Conservation (phyloP, 1,139 yeast species). For the Yamadazyma jaroonii region DNA sequence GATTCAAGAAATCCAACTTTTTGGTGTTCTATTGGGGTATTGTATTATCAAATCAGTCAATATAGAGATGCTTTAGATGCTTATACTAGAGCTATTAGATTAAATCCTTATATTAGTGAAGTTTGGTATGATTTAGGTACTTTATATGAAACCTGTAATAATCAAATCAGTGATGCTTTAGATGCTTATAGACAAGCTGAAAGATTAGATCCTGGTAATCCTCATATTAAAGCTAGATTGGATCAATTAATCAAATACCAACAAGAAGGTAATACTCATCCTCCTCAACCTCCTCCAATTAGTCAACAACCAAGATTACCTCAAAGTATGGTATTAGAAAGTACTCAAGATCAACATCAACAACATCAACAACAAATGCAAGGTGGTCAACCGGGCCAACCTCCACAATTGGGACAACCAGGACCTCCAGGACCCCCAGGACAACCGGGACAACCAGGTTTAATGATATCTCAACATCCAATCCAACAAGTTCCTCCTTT, state of each 20-base stretch:
- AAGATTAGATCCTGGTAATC: constrained; percentile 88
- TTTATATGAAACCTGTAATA: constrained; percentile 92
- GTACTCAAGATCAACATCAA: constrained; percentile 30
- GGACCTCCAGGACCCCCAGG: constrained; percentile 5
- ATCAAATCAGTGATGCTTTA: constrained; percentile 89
- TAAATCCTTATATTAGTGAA: constrained; percentile 93
- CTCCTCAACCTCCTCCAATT: constrained; percentile 68
- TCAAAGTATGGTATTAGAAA: constrained; percentile 57
- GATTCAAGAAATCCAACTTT: constrained; percentile 96
- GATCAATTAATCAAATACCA: constrained; percentile 79
- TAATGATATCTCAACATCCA: neutral
- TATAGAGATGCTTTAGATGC: constrained; percentile 97
- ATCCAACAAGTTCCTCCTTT: constrained; percentile 5
- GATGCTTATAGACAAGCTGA: constrained; percentile 98
- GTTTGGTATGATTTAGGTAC: constrained; percentile 99
- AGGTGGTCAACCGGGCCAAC: constrained; percentile 14
- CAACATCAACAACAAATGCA: constrained; percentile 16
- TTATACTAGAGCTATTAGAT: constrained; percentile 90
- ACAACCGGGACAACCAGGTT: constrained; percentile 8
- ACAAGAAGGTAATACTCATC: constrained; percentile 67
- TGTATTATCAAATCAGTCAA: constrained; percentile 93
- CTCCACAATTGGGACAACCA: constrained; percentile 1
- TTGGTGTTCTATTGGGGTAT: constrained; percentile 98
- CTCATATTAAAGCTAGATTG: constrained; percentile 89
- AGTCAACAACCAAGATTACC: constrained; percentile 58